phyloP scores from a whole-genome alignment of 2,329 filamentous ascomycete species.

The Botrytis fabae region DNA sequence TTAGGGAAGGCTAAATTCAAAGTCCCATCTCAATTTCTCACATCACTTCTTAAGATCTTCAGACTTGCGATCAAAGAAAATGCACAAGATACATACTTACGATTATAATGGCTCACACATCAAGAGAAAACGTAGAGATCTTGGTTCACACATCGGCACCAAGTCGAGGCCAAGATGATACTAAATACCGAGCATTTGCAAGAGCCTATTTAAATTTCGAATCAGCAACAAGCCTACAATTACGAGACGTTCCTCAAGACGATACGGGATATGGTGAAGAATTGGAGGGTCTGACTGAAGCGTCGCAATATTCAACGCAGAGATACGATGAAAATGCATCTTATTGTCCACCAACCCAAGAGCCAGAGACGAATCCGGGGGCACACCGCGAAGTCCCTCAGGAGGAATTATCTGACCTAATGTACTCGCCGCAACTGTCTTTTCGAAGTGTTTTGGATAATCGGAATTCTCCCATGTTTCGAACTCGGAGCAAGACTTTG shows the following conservation, averaged over 20 bases:
- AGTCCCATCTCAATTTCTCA: not conserved
- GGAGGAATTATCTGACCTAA: slow-evolving; percentile 5
- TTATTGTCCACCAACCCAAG: slow-evolving; percentile 25
- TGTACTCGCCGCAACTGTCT: slow-evolving; percentile 33
- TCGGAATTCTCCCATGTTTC: slow-evolving; percentile 36
- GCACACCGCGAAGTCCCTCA: not conserved
- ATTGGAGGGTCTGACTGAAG: slow-evolving; percentile 40
- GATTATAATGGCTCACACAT: slow-evolving; percentile 29
- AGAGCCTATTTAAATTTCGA: slow-evolving; percentile 39
- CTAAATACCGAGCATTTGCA: slow-evolving; percentile 39
- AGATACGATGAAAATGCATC: slow-evolving; percentile 34
- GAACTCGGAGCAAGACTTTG: slow-evolving; percentile 13
- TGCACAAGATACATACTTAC: not conserved
- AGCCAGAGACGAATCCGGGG: slow-evolving; percentile 11
- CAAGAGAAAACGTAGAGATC: slow-evolving; percentile 38
- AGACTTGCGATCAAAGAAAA: not conserved
- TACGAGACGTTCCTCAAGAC: slow-evolving; percentile 19
- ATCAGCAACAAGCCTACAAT: slow-evolving; percentile 25
- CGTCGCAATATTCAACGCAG: slow-evolving; percentile 27
- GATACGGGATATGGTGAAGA: not conserved
- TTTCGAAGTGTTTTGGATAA: slow-evolving; percentile 38
- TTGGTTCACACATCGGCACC: slow-evolving; percentile 40
- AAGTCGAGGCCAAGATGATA: slow-evolving; percentile 39
- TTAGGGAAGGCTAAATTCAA: not conserved
- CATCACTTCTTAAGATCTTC: not conserved